Base-by-base conservation (phyloP, 768 basidiomycete genomes). In the Leccinum subgranulosum region DNA sequence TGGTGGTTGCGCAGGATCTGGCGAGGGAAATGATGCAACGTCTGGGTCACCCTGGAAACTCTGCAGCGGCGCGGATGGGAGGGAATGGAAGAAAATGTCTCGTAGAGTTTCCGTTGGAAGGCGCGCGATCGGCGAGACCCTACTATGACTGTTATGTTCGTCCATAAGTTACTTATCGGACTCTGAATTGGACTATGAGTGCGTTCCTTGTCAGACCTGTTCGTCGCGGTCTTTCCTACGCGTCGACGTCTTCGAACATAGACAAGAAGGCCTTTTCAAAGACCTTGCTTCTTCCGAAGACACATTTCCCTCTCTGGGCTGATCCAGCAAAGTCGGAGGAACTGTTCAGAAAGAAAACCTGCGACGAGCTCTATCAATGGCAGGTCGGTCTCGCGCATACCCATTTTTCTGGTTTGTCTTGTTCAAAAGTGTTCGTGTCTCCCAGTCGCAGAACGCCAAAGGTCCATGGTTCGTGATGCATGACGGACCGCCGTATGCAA, bases 401-500 rank as follows among this genome's bases (percentile, higher is more conserved):
- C 4, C 58, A 10, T 11, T 21, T 6, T 6, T 39, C 9, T 10
- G 4, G 6, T 52, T 3, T 29, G 8, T 28, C 34, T 25, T 53
- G n/a, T 52, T 54, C 39, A 28, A n/a, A 54, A 19, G 46, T 39
- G 34, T 14, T 49, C 12, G 27, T 27, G 7, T 55, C 23, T 51
- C 25, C 17, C 66, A 95, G 92, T 81, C 78, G 74, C 75, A 84
- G 59, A 84, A 90, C 65, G 82, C 77, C 12, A 75, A 80, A 33
- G 82, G 90, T 3, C 83, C 85, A 1, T 67, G 85, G 29, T 98
- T 94, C 65, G 87, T 97, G 12, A 77, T 95, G 52, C 94, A 96
- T 62, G 96, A 99, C 70, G 97, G 96, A 0, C 96, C 96, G 31
- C 97, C 97, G 0, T 98, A 98, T 67, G 96, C 96, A 2, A 99